Percentiles rank a stretch among this genome's conserved stretches.
phyloP scores from a whole-genome alignment of 2,329 filamentous ascomycete species.

The Diplodia seriata region DNA sequence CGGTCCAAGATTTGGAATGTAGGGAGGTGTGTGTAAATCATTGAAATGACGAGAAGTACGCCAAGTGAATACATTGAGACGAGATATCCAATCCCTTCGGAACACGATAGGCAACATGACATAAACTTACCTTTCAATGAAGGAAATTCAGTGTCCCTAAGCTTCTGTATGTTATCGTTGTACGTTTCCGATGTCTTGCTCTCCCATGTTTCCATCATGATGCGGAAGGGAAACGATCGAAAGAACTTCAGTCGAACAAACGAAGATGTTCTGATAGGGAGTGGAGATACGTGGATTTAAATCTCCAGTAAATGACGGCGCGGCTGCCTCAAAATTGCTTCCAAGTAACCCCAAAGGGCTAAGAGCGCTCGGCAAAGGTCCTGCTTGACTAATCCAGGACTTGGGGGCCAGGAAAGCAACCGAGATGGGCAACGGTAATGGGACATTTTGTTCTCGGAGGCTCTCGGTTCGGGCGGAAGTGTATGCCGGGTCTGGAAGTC shows the following conservation, averaged over 20 bases:
- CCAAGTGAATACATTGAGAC: too few relatives aligned
- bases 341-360: not conserved
- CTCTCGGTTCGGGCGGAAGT: too few relatives aligned
- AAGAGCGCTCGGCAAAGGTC: not conserved
- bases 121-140: constrained; percentile 39
- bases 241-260: not conserved
- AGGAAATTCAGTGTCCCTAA: constrained; percentile 52
- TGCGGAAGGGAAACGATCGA: not conserved
- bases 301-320: not conserved
- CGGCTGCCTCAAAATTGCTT: not conserved
- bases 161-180: constrained; percentile 43
- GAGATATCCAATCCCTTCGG: too few relatives aligned
- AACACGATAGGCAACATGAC: not conserved
- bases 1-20: not conserved
- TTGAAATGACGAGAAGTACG: too few relatives aligned
- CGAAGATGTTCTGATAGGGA: not conserved
- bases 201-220: not conserved
- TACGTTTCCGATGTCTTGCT: not conserved
- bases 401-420: not conserved
- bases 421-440: not conserved
- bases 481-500: too few relatives aligned
- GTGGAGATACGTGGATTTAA: not conserved
- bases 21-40: too few relatives aligned
- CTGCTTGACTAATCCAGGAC: not conserved
- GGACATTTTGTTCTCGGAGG: too few relatives aligned